Percentiles rank a stretch among this genome's conserved stretches.
phyloP scores from a whole-genome alignment of 768 basidiomycete genomes.

The Phlegmacium glaucopus region DNA sequence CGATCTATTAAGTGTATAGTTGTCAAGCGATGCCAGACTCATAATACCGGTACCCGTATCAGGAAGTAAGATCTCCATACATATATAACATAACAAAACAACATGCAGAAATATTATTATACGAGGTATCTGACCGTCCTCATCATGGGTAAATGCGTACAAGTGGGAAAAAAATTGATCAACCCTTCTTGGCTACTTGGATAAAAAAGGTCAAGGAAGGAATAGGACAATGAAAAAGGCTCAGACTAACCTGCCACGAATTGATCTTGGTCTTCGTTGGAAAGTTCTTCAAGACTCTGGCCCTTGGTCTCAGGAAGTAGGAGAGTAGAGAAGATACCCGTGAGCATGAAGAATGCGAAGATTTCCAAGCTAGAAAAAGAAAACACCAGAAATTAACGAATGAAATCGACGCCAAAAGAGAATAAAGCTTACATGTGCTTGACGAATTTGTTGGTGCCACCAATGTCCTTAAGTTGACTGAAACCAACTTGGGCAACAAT shows the following conservation, averaged over 20 bases:
- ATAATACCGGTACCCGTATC: too few relatives aligned
- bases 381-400: too few relatives aligned
- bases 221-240: not conserved
- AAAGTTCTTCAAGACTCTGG: conserved; percentile 64
- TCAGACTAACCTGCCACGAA: conserved; percentile 41
- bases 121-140: too few relatives aligned
- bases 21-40: too few relatives aligned
- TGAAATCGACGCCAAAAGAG: not conserved
- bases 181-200: too few relatives aligned
- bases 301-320: conserved; percentile 79
- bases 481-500: conserved; percentile 81
- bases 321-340: conserved; percentile 77
- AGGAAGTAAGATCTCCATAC: too few relatives aligned
- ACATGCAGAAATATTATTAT: too few relatives aligned
- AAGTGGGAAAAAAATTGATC: too few relatives aligned
- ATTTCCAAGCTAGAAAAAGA: conserved; percentile 55
- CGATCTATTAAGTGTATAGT: too few relatives aligned
- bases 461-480: conserved; percentile 62
- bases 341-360: conserved; percentile 85
- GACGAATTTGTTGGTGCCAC: conserved; percentile 58
- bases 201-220: not conserved
- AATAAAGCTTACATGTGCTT: conserved; percentile 53
- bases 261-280: conserved; percentile 63
- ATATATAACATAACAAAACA: too few relatives aligned
- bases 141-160: too few relatives aligned